Evolutionary conservation across 179 eudicot genomes (phyloP).

Genomic region (Gypsophila paniculata): DNA sequence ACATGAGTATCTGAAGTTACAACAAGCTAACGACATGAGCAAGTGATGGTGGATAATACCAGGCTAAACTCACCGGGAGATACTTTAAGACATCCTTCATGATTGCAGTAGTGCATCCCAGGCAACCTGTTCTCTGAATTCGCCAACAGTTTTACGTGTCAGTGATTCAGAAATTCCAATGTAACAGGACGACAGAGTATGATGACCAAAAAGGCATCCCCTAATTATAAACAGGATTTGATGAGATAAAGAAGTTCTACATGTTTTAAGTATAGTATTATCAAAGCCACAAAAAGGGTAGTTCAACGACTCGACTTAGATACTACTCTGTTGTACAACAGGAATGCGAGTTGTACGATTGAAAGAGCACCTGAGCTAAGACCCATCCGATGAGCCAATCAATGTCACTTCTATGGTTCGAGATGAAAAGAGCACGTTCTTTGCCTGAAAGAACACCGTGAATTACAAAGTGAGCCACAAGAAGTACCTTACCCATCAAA

Average conservation of each 20-base stretch:
- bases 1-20: background rate
- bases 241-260: background rate
- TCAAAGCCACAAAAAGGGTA: background rate
- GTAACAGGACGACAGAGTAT: conserved; percentile 6
- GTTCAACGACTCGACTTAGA: background rate
- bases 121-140: conserved; percentile 53
- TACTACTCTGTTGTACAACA: background rate
- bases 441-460: conserved; percentile 46
- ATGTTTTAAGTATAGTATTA: background rate
- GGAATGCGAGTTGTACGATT: background rate
- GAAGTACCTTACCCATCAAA: conserved; percentile 51
- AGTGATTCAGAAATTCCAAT: conserved; percentile 4
- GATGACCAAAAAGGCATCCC: background rate
- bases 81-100: conserved; percentile 50
- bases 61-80: conserved; percentile 52
- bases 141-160: background rate
- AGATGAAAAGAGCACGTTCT: conserved; percentile 60
- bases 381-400: conserved; percentile 82
- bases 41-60: background rate
- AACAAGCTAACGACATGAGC: background rate
- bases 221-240: background rate
- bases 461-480: conserved; percentile 8
- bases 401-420: conserved; percentile 63
- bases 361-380: conserved; percentile 54
- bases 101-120: conserved; percentile 56